Conservation (phyloP, 2,329 filamentous ascomycete genomes). For the Penicillium sp. region DNA sequence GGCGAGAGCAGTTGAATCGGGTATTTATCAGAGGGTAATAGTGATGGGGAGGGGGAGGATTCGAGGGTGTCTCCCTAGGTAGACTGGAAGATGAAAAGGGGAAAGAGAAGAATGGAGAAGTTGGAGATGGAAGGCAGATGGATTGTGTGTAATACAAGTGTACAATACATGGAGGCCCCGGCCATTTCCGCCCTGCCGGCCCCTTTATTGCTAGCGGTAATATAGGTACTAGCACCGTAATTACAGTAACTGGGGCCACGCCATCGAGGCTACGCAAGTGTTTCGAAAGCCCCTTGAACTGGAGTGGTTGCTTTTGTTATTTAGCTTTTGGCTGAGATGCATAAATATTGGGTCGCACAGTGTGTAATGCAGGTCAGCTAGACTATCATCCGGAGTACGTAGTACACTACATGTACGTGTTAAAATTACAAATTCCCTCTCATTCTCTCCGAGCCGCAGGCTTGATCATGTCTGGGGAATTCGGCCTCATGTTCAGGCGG, state of each 20-base stretch:
- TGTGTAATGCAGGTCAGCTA: not conserved
- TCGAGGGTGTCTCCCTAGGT: not conserved
- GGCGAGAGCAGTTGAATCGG: not conserved
- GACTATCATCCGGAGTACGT: not conserved
- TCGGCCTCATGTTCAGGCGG: not conserved
- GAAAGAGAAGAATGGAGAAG: not conserved
- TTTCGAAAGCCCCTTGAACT: constrained; percentile 2
- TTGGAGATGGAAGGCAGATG: constrained; percentile 2
- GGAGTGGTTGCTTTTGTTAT: not conserved
- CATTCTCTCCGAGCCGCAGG: not conserved
- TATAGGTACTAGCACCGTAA: not conserved
- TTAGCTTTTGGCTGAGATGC: not conserved
- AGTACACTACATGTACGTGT: not conserved
- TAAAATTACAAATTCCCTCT: not conserved
- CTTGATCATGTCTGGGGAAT: not conserved
- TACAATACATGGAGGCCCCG: constrained; percentile 10
- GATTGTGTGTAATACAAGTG: constrained; percentile 20
- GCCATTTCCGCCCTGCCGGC: not conserved
- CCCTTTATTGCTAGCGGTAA: not conserved
- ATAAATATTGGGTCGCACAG: not conserved
- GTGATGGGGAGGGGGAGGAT: not conserved
- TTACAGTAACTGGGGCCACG: not conserved
- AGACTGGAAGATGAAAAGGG: constrained; percentile 3
- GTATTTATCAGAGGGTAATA: not conserved
- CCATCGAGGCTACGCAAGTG: constrained; percentile 4